A percentile compares a stretch with the other conserved stretches of the same genome.
phyloP scores from a whole-genome alignment of 768 basidiomycete species.

The Rhizopogon vinicolor region DNA sequence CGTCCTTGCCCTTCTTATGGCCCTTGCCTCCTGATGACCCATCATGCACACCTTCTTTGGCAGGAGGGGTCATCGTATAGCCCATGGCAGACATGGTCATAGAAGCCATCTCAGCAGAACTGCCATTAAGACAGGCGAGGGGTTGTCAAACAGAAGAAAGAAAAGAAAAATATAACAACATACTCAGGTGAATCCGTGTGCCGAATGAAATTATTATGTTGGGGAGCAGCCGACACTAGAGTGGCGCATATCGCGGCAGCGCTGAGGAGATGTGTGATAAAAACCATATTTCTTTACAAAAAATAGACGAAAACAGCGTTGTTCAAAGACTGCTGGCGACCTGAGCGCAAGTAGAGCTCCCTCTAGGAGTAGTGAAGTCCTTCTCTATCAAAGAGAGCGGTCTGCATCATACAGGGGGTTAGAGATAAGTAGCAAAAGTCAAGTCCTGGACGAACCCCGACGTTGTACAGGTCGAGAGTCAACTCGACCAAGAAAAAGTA shows the following conservation, averaged over 20 bases:
- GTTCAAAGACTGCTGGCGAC: slow-evolving; percentile 41
- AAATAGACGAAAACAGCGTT: slow-evolving; percentile 36
- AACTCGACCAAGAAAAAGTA: slow-evolving; percentile 52
- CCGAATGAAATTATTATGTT: slow-evolving; percentile 21
- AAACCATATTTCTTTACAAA: slow-evolving; percentile 49
- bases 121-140: neutral
- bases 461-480: slow-evolving; percentile 52
- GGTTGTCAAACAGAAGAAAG: neutral
- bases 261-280: slow-evolving; percentile 49
- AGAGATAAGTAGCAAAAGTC: slow-evolving; percentile 1
- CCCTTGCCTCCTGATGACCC: neutral
- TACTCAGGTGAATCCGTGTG: neutral
- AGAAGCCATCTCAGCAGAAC: neutral
- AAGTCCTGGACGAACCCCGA: slow-evolving; percentile 36
- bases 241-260: slow-evolving; percentile 50
- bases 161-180: neutral
- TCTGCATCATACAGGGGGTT: slow-evolving; percentile 30
- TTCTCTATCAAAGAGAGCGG: slow-evolving; percentile 75
- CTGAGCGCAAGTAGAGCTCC: slow-evolving; percentile 47
- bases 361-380: slow-evolving; percentile 51
- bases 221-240: slow-evolving; percentile 46
- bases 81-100: neutral
- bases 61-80: neutral
- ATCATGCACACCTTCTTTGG: neutral
- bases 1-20: neutral